phyloP scores from a whole-genome alignment of 1,139 yeast genomes.

The Debaryomyces robertsiae region DNA sequence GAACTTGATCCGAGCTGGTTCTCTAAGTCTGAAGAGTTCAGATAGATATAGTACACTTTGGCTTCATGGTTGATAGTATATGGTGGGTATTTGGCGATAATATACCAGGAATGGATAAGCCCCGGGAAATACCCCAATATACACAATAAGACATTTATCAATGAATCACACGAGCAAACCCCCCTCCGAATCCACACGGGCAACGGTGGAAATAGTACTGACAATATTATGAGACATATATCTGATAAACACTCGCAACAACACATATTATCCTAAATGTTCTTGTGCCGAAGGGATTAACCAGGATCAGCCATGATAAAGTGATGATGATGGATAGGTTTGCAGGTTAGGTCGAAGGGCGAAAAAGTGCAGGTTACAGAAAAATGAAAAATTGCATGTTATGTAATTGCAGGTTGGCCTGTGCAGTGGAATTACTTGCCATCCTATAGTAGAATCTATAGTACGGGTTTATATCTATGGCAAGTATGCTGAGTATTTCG shows the following conservation, averaged over 20 bases:
- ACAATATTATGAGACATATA: constrained; percentile 57
- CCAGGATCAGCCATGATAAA: no score
- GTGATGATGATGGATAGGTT: no score
- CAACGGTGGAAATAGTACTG: constrained; percentile 68
- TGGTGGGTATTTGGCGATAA: constrained; percentile 53
- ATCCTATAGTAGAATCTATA: no score
- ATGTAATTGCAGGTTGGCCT: no score
- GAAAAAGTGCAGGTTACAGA: no score
- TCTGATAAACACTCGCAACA: constrained; percentile 43
- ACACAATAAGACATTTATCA: constrained; percentile 60
- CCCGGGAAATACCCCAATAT: constrained; percentile 71
- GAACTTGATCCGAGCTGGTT: constrained; percentile 19
- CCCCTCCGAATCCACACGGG: constrained; percentile 75
- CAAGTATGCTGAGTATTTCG: constrained; percentile 27
- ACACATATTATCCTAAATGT: constrained; percentile 10
- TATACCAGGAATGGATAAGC: constrained; percentile 66
- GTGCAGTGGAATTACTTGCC: no score
- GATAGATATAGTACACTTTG: constrained; percentile 33
- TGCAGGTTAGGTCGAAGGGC: no score
- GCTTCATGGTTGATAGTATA: constrained; percentile 25
- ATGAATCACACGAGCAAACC: constrained; percentile 59
- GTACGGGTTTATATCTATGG: not conserved
- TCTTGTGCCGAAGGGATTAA: not conserved
- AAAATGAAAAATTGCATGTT: no score
- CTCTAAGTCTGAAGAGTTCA: constrained; percentile 34